A percentile compares a stretch with the other conserved stretches of the same genome.
phyloP scores from a whole-genome alignment of 257 asterid genomes.

The Ballota nigra region DNA sequence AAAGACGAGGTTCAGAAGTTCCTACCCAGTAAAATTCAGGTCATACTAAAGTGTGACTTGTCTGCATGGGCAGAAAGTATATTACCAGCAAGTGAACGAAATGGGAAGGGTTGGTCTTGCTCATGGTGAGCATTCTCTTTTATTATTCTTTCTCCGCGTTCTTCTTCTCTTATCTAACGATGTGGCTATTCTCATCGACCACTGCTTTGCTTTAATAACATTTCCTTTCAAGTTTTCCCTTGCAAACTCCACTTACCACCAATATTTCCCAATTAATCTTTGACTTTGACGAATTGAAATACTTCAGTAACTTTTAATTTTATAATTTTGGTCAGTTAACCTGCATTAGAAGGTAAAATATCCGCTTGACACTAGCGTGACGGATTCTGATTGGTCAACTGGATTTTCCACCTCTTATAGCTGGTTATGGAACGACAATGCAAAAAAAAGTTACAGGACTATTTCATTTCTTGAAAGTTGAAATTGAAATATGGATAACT shows the following conservation, averaged over 20 bases:
- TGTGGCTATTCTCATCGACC: not conserved
- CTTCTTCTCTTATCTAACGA: not conserved
- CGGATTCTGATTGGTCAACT: not conserved
- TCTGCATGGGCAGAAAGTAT: constrained; percentile 95
- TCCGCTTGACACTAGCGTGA: not conserved
- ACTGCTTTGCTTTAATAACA: constrained; percentile 11
- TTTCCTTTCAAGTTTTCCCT: constrained; percentile 15
- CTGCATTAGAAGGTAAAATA: not conserved
- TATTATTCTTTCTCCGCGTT: not conserved
- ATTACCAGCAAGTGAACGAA: constrained; percentile 92
- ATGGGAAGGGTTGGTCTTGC: constrained; percentile 90
- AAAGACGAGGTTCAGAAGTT: constrained; percentile 96
- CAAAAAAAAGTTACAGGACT: not conserved
- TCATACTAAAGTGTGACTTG: constrained; percentile 91
- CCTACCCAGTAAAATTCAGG: constrained; percentile 93
- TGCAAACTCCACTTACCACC: not conserved
- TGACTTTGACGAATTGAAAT: too few relatives aligned
- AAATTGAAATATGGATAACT: not conserved
- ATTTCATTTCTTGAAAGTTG: too few relatives aligned
- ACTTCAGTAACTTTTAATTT: not conserved
- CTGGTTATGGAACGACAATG: too few relatives aligned
- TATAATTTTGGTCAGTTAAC: not conserved
- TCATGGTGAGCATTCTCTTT: constrained; percentile 47
- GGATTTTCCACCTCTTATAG: not conserved
- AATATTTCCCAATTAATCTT: not conserved